These are phyloP conservation scores for Salvia rosmarinus DNA, from an alignment of 257 asterid genomes.

Conservation along the genomic window DNA sequence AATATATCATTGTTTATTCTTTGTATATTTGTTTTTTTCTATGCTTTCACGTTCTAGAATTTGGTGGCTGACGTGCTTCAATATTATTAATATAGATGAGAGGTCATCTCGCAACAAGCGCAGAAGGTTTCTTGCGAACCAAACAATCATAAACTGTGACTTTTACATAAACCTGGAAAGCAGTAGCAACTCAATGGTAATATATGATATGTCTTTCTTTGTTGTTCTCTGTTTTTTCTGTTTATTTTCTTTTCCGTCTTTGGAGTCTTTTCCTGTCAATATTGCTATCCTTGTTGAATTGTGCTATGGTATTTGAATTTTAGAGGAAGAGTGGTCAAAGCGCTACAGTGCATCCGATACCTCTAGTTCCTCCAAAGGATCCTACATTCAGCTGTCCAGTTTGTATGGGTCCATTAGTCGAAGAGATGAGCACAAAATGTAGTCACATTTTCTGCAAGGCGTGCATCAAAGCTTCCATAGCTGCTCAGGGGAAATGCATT, in stretches of 20 bases:
- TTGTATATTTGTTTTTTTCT: neutral
- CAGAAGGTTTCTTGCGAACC: slow-evolving; percentile 55
- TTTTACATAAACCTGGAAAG: slow-evolving; percentile 67
- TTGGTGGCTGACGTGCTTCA: slow-evolving; percentile 30
- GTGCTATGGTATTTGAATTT: slow-evolving; percentile 17
- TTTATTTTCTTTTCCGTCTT: neutral
- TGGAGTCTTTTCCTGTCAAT: neutral
- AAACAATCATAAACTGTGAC: slow-evolving; percentile 51
- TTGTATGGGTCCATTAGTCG: slow-evolving; percentile 84
- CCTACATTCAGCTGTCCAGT: slow-evolving; percentile 80
- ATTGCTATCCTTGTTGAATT: neutral
- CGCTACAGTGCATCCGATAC: slow-evolving; percentile 26
- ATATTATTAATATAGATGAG: slow-evolving; percentile 55
- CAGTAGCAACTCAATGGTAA: slow-evolving; percentile 62
- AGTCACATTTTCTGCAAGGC: slow-evolving; percentile 94
- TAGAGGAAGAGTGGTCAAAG: slow-evolving; percentile 45
- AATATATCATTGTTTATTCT: neutral
- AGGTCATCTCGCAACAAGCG: slow-evolving; percentile 54
- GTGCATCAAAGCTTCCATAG: slow-evolving; percentile 81
- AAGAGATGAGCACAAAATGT: slow-evolving; percentile 83
- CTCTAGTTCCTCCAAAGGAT: slow-evolving; percentile 61
- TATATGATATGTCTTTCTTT: neutral
- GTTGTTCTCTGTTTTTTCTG: neutral
- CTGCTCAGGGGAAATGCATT: slow-evolving; percentile 84
- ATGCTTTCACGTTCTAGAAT: slow-evolving; percentile 17